Evolutionary conservation across 495 filamentous ascomycete species (phyloP).

Genomic region (Staphylotrichum longicolle): DNA sequence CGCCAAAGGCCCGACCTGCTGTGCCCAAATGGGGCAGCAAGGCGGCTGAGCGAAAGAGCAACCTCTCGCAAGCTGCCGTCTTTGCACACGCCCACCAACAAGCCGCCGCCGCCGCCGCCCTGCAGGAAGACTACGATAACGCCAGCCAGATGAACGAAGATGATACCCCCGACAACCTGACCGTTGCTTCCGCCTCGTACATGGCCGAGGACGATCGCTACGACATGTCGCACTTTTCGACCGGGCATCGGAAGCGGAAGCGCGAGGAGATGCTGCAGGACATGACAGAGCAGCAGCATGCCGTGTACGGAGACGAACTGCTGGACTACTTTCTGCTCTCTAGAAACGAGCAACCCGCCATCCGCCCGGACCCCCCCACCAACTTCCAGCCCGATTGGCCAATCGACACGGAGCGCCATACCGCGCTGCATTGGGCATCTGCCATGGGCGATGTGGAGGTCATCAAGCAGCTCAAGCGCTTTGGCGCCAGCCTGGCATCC

Average conservation of each 20-base stretch:
- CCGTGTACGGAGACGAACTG: slow-evolving; percentile 85
- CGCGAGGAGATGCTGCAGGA: slow-evolving; percentile 65
- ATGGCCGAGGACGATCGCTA: slow-evolving; percentile 76
- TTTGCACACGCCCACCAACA: slow-evolving; percentile 32
- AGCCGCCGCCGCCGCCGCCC: slow-evolving; percentile 22
- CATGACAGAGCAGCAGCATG: slow-evolving; percentile 72
- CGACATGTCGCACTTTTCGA: slow-evolving; percentile 62
- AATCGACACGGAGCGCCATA: slow-evolving; percentile 86
- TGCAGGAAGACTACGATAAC: slow-evolving; percentile 47
- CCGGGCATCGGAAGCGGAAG: slow-evolving; percentile 75
- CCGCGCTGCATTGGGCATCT: slow-evolving; percentile 91
- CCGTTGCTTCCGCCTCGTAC: slow-evolving; percentile 76
- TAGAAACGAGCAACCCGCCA: slow-evolving; percentile 61
- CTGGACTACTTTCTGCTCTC: slow-evolving; percentile 92
- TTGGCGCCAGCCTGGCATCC: slow-evolving; percentile 65
- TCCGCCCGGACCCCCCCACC: slow-evolving; percentile 72
- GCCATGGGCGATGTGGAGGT: slow-evolving; percentile 97
- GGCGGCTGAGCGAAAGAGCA: slow-evolving; percentile 27
- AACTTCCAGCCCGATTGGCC: slow-evolving; percentile 82
- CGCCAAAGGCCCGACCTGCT: slow-evolving; percentile 57
- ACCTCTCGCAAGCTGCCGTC: slow-evolving; percentile 20
- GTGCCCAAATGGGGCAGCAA: slow-evolving; percentile 54
- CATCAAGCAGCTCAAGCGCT: slow-evolving; percentile 75
- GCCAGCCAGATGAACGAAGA: slow-evolving; percentile 67
- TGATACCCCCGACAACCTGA: slow-evolving; percentile 76